Evolutionary conservation across 2,329 filamentous ascomycete genomes (phyloP), one percentile per base, ranked within the genome.

Genomic region (Hypoxylon sp.): DNA sequence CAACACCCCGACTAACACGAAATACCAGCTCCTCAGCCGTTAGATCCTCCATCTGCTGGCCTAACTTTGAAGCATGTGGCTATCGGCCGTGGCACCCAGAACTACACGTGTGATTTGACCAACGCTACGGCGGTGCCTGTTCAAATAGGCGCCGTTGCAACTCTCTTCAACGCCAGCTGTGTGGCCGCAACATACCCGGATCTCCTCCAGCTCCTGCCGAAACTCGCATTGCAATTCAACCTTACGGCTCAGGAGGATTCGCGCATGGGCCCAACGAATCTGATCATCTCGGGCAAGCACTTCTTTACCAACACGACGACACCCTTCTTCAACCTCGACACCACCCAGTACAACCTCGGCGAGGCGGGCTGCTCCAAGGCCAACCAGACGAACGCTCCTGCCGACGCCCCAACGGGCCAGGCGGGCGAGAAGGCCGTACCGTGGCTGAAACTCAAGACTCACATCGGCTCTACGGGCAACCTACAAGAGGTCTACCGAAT

Each of bases 151-250:
- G 94, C 94, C 56, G 75, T 92, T 0, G 94, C 94, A 56, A 89
- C 87, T 1, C 91, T 98, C 71, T 97, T 91, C 88, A 93, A 97
- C 79, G 91, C 89, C 62, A 91, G 89, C 70, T 97, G 94, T 79
- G 78, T 94, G 32, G 91, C 90, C 6, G 84, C 90, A 43, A 81
- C 86, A 69, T 89, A 88, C 71, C 89, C 92, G 0, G 84, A 88
- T 56, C 81, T 95, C 15, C 81, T 94, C 43, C 75, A 82, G 66
- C 77, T 84, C 57, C 83, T 96, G 19, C 88, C 92, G 3, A 81
- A 81, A 62, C 85, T 93, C 59, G 87, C 90, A 1, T 84, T 97
- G 57, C 83, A 87, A 73, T 90, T 91, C 73, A 81, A 87, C 72
- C 80, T 89, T 50, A 76, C 65, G 63, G 22, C 78, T 17, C 72